These are phyloP conservation scores for Exophiala sideris DNA, from an alignment of 2,329 filamentous ascomycete genomes.

Conservation along the genomic window DNA sequence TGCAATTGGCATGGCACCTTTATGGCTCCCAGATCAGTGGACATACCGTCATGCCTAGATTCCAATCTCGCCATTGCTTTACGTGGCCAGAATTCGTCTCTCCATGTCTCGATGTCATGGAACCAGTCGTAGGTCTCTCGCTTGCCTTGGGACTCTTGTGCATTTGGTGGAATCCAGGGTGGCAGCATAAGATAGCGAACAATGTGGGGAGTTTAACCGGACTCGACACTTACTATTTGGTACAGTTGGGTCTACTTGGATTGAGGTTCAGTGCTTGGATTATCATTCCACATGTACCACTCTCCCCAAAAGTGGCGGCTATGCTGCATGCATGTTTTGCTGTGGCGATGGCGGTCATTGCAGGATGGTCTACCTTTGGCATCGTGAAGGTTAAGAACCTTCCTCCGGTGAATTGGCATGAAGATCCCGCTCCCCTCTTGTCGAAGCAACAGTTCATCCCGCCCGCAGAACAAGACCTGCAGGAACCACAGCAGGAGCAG, in stretches of 20 bases:
- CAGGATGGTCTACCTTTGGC: conserved; percentile 35
- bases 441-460: conserved; percentile 22
- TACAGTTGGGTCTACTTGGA: conserved; percentile 45
- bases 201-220: conserved; percentile 41
- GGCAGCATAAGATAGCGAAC: conserved; percentile 43
- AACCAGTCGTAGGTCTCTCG: conserved; percentile 26
- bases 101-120: conserved; percentile 18
- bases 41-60: conserved; percentile 18
- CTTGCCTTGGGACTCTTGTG: conserved; percentile 43
- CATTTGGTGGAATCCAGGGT: conserved; percentile 50
- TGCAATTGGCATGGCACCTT: conserved; percentile 43
- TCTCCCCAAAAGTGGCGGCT: conserved; percentile 2
- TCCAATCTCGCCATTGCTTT: conserved; percentile 12
- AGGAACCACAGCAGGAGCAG: background rate
- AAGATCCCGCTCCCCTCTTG: conserved; percentile 21
- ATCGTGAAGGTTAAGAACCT: conserved; percentile 40
- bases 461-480: conserved; percentile 1
- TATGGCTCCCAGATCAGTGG: conserved; percentile 33
- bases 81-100: conserved; percentile 2
- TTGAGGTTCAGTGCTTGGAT: conserved; percentile 44
- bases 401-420: conserved; percentile 36
- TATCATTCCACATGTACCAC: conserved; percentile 30
- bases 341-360: conserved; percentile 40
- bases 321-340: conserved; percentile 35
- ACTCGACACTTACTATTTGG: conserved; percentile 45